Conservation (phyloP, 371 early-diverging fungal species). For the Syncephalastrum monosporum region DNA sequence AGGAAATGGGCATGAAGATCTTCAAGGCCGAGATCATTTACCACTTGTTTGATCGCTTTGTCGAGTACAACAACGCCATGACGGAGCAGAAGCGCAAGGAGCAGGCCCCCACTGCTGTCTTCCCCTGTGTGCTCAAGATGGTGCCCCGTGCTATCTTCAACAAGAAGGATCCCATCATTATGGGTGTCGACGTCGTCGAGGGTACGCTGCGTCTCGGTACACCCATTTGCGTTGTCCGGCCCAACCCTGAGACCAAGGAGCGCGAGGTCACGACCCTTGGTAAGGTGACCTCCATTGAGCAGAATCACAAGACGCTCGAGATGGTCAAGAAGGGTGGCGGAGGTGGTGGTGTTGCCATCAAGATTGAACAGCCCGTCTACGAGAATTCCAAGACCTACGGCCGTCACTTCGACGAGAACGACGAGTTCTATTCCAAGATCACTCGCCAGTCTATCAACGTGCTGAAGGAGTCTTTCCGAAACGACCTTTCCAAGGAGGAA, state of each 20-base stretch:
- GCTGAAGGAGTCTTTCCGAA: constrained; percentile 95
- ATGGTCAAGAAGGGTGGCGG: constrained; percentile 85
- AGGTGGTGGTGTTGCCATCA: constrained; percentile 93
- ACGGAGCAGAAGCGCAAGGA: constrained; percentile 88
- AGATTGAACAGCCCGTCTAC: constrained; percentile 89
- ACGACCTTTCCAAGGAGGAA: constrained; percentile 94
- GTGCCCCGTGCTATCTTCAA: constrained; percentile 96
- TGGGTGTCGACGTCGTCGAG: constrained; percentile 97
- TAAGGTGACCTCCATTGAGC: constrained; percentile 94
- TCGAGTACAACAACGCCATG: constrained; percentile 75
- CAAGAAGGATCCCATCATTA: constrained; percentile 95
- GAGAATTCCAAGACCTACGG: constrained; percentile 93
- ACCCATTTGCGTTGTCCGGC: constrained; percentile 91
- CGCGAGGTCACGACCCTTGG: constrained; percentile 83
- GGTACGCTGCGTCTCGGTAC: constrained; percentile 94
- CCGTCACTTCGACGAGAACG: constrained; percentile 93
- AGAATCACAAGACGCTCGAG: constrained; percentile 91
- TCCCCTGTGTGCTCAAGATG: constrained; percentile 96
- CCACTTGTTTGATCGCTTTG: constrained; percentile 98
- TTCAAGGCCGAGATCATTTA: constrained; percentile 99
- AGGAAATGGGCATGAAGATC: constrained; percentile 90
- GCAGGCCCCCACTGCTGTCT: constrained; percentile 89
- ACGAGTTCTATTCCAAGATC: constrained; percentile 80
- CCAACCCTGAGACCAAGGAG: constrained; percentile 74
- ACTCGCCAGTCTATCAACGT: constrained; percentile 96